phyloP scores from a whole-genome alignment of 495 filamentous ascomycete species.

The Aspergillus haitiensis region DNA sequence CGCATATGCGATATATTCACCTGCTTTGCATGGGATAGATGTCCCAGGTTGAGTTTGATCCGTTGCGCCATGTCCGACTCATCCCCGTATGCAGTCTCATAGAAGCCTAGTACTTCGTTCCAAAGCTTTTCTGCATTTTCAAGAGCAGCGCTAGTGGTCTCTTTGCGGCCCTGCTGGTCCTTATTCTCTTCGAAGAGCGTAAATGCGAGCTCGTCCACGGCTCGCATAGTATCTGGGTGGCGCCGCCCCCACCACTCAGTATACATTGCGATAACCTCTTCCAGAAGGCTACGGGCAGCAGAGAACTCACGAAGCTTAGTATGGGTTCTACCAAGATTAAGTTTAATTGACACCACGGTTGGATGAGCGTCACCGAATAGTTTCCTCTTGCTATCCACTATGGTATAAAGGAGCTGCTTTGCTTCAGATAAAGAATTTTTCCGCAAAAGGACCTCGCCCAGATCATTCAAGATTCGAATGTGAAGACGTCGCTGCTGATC shows the following conservation, averaged over 20 bases:
- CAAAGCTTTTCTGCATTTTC: neutral
- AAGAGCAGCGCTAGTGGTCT: neutral
- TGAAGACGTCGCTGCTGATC: neutral
- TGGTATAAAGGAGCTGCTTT: neutral
- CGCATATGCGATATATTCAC: too few species aligned
- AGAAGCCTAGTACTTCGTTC: neutral
- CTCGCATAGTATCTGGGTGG: conserved; percentile 1
- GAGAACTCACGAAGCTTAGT: neutral
- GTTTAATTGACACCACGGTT: neutral
- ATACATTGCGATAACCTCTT: neutral
- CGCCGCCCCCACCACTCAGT: neutral
- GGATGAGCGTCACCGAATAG: neutral
- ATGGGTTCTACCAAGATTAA: neutral
- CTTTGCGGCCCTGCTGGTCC: neutral
- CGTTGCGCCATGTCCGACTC: neutral
- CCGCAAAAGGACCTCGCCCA: neutral
- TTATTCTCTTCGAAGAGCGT: neutral
- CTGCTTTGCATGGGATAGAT: too few species aligned
- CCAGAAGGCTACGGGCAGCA: neutral
- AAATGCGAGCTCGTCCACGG: neutral
- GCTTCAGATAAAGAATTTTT: neutral
- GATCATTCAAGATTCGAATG: conserved; percentile 1
- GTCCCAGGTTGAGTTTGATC: neutral
- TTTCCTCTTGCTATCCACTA: neutral
- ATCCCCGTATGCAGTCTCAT: neutral